Evolutionary conservation across 176 grass and related monocot genomes (phyloP).

Genomic region (Poa annua): DNA sequence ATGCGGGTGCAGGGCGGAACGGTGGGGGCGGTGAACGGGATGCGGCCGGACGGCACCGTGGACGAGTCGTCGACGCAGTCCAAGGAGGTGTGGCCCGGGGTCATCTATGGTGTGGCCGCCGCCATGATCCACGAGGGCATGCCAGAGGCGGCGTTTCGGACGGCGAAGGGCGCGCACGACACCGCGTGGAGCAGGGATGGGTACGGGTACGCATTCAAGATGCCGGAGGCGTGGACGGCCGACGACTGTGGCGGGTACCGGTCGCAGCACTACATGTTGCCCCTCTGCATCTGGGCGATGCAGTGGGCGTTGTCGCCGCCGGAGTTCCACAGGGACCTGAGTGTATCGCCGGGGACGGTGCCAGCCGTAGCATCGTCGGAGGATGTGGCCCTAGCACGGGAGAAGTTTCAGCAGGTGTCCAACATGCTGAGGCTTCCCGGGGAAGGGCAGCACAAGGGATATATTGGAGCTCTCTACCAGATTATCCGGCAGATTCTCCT

Average conservation of each 20-base stretch:
- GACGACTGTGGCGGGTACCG: constrained; percentile 48
- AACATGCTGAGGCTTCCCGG: constrained; percentile 61
- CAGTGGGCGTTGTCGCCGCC: constrained; percentile 65
- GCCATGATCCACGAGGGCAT: constrained; percentile 79
- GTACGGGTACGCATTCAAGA: constrained; percentile 70
- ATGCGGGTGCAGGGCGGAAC: constrained; percentile 58
- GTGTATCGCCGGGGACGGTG: not conserved
- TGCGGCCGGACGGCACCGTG: constrained; percentile 57
- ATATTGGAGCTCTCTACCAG: constrained; percentile 55
- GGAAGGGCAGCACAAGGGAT: constrained; percentile 49
- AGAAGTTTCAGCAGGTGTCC: constrained; percentile 51
- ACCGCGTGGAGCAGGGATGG: constrained; percentile 65
- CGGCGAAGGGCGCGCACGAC: constrained; percentile 60
- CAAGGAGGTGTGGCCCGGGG: constrained; percentile 71
- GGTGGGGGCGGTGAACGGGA: constrained; percentile 65
- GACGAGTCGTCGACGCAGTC: constrained; percentile 57
- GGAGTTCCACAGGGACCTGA: constrained; percentile 41
- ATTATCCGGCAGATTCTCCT: constrained; percentile 43
- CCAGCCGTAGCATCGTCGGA: not conserved
- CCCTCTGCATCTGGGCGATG: constrained; percentile 73
- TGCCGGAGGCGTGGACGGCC: constrained; percentile 63
- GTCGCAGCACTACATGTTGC: constrained; percentile 67
- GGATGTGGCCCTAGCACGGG: constrained; percentile 33
- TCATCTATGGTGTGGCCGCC: constrained; percentile 58
- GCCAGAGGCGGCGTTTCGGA: constrained; percentile 56